Conservation (phyloP, 2,329 filamentous ascomycete species). For the Fusarium sarcochroum region DNA sequence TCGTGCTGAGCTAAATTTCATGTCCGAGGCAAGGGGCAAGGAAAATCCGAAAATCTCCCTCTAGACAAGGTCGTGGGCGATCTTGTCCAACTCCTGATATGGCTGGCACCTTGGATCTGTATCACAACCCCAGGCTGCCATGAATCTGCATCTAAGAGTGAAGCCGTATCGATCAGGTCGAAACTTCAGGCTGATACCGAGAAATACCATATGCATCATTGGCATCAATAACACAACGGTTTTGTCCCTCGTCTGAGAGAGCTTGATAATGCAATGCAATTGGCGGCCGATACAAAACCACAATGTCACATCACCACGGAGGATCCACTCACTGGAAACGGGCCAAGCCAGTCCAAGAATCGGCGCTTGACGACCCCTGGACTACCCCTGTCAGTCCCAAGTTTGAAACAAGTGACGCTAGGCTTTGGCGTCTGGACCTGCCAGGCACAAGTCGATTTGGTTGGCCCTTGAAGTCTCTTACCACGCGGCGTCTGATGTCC, state of each 20-base stretch:
- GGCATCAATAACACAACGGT: conserved; percentile 21
- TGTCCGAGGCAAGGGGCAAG: conserved; percentile 12
- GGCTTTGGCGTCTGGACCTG: conserved; percentile 36
- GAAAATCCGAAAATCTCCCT: conserved; percentile 12
- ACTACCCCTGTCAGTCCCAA: conserved; percentile 28
- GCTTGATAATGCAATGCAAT: conserved; percentile 21
- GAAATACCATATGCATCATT: conserved; percentile 23
- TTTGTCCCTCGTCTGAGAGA: conserved; percentile 21
- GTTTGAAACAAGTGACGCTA: conserved; percentile 42
- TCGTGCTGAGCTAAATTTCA: conserved; percentile 13
- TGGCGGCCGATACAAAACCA: conserved; percentile 30
- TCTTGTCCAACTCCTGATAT: conserved; percentile 13
- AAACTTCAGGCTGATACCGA: conserved; percentile 10
- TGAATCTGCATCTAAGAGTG: conserved; percentile 11
- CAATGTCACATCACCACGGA: conserved; percentile 35
- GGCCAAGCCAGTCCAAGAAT: conserved; percentile 34
- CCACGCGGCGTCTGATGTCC: conserved; percentile 23
- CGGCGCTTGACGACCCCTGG: conserved; percentile 42
- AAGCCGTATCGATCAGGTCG: conserved; percentile 10
- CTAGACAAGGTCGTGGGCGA: conserved; percentile 1
- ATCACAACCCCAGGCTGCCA: conserved; percentile 25
- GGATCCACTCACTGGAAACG: conserved; percentile 43
- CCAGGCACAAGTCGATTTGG: conserved; percentile 36
- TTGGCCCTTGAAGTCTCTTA: conserved; percentile 30
- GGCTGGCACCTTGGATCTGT: conserved; percentile 10